Evolutionary conservation across 768 basidiomycete genomes (phyloP).

Genomic region (Holtermannia corniformis): DNA sequence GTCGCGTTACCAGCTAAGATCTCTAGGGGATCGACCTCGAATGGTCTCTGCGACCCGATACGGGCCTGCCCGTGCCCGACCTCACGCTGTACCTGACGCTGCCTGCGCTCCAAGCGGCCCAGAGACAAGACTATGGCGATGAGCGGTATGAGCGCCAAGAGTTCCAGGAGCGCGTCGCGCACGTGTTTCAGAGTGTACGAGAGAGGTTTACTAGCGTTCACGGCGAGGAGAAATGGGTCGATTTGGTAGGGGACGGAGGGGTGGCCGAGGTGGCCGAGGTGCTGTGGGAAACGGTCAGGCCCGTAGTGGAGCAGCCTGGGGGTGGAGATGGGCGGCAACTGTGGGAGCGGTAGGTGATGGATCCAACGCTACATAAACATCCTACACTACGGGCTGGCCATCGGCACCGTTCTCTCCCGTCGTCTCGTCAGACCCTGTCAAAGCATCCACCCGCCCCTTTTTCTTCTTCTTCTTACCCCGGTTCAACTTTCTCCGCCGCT

Average conservation of each 20-base stretch:
- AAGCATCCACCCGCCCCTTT: conserved; percentile 48
- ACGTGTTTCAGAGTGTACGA: conserved; percentile 44
- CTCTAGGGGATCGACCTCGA: conserved; percentile 53
- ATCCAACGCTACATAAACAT: too few species aligned
- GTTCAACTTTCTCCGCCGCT: conserved; percentile 64
- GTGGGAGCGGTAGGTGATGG: neutral
- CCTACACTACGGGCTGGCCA: too few species aligned
- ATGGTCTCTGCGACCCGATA: conserved; percentile 80
- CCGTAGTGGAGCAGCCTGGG: neutral
- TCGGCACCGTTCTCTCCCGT: too few species aligned
- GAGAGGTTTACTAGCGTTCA: conserved; percentile 54
- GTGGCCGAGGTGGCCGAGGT: conserved; percentile 16
- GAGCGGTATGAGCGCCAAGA: conserved; percentile 80
- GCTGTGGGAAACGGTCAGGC: neutral
- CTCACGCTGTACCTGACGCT: conserved; percentile 79
- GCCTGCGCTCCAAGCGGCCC: conserved; percentile 55
- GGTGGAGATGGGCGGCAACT: neutral
- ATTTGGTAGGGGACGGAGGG: conserved; percentile 44
- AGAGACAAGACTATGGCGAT: conserved; percentile 70
- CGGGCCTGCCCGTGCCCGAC: conserved; percentile 81
- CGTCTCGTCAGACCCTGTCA: too few species aligned
- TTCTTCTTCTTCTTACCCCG: conserved; percentile 70
- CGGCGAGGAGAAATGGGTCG: neutral
- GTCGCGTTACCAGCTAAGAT: neutral
- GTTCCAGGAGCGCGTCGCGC: conserved; percentile 49